These are phyloP conservation scores for Malassezia sympodialis DNA, from an alignment of 1,284 basidiomycete species.

Conservation along the genomic window DNA sequence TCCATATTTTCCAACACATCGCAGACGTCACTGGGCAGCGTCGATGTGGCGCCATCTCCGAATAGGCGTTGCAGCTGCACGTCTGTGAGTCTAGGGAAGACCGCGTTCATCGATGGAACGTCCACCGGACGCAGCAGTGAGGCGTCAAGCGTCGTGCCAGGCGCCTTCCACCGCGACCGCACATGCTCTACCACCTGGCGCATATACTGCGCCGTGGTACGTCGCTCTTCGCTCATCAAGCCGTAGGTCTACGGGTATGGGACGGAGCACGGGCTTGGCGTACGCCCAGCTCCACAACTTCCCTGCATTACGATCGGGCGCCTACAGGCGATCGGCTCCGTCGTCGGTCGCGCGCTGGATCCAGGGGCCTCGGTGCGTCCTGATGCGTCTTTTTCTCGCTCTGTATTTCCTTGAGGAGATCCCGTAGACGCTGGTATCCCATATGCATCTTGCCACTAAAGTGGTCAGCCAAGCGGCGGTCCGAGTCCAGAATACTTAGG, in stretches of 20 bases:
- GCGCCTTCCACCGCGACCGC: neutral
- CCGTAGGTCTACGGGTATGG: neutral
- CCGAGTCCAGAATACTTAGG: conserved; percentile 91
- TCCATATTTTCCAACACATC: neutral
- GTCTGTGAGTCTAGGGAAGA: conserved; percentile 20
- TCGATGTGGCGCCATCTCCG: conserved; percentile 14
- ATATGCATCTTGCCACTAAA: conserved; percentile 99
- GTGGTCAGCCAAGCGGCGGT: conserved; percentile 95
- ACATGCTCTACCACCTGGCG: neutral
- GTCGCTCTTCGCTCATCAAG: neutral
- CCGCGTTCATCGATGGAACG: neutral
- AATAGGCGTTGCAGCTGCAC: conserved; percentile 20
- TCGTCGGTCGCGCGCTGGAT: conserved; percentile 9
- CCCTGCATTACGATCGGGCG: neutral
- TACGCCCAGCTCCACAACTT: neutral
- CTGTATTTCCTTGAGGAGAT: conserved; percentile 68
- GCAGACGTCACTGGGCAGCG: neutral
- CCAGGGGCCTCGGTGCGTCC: conserved; percentile 3
- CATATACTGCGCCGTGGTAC: neutral
- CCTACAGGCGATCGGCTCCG: conserved; percentile 15
- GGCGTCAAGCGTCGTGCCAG: neutral
- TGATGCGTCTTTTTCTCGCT: conserved; percentile 16
- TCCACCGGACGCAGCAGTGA: neutral
- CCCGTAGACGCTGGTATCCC: conserved; percentile 92
- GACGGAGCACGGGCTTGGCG: neutral